Evolutionary conservation across 2,329 filamentous ascomycete species (phyloP), one percentile per base, ranked within the genome.

Genomic region (Hypoxylon sp.): DNA sequence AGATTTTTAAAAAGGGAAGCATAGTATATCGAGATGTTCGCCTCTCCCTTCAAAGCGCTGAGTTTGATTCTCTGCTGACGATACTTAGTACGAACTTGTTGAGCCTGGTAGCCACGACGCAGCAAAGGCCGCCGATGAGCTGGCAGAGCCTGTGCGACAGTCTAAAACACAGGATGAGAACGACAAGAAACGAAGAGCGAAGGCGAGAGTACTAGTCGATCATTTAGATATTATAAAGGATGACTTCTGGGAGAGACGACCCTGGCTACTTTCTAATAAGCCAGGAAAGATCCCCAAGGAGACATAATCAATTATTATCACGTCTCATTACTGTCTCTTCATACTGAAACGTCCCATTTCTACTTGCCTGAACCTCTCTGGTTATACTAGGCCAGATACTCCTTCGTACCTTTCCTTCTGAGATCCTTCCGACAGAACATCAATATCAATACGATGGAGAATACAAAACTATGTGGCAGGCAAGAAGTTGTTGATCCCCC

Each of bases 211-310:
- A 50, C 88, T 93, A 37, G 86, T 97, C 39, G 91, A 94, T 77
- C 94, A 98, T 83, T 82, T 96, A 66, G 96, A 99, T 81, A 92
- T 99, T 75, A 98, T 99, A 81, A 94, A 92, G 75, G 93, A 98
- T 80, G 92, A 93, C 3, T 99, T 99, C 78, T 99, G 96, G 96
- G 87, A 93, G 71, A 87, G 86, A 74, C 86, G 94, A 77, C 94
- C 94, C 1, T 98, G 94, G 93, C 85, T 96, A 63, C 78, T 94
- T 59, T 92, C 91, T 1, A 91, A 91, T 71, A 92, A 89, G 79
- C 91, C 91, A 4, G 91, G 91, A 22, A 91, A 88, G 75, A 83
- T 91, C 73, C 90, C 90, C n/a, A 89, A 88, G 76, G 86, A 89
- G 77, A 82, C 81, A 59, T 85, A 72, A 71, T 71, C 67, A 39